Evolutionary conservation across 2,329 filamentous ascomycete species (phyloP).

Genomic region (Balansia obtecta): DNA sequence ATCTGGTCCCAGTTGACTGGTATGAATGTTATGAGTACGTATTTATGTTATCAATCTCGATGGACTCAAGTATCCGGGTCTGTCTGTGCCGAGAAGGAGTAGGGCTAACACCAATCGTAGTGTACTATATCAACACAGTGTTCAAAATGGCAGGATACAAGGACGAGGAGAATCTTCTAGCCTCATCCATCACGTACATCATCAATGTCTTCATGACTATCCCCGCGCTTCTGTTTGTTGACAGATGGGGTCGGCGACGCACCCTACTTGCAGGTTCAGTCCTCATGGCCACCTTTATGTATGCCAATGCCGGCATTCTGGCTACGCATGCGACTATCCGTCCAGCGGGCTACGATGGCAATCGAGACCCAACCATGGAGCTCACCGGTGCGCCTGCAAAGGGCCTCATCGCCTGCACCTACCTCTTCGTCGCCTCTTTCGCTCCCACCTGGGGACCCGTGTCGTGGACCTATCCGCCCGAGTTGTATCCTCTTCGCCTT

Average conservation of each 20-base stretch:
- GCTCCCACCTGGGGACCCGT: slow-evolving; percentile 36
- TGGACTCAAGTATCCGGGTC: background rate
- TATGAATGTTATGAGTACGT: slow-evolving; percentile 45
- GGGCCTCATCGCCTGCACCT: slow-evolving; percentile 52
- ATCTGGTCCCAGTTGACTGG: slow-evolving; percentile 45
- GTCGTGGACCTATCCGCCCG: slow-evolving; percentile 45
- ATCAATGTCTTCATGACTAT: slow-evolving; percentile 74
- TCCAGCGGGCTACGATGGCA: slow-evolving; percentile 31
- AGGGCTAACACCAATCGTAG: slow-evolving; percentile 11
- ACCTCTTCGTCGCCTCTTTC: slow-evolving; percentile 44
- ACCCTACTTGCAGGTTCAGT: slow-evolving; percentile 53
- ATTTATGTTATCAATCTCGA: background rate
- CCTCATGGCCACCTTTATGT: slow-evolving; percentile 52
- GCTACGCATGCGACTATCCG: slow-evolving; percentile 30
- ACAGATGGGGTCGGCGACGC: slow-evolving; percentile 62
- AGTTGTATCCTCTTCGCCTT: slow-evolving; percentile 35
- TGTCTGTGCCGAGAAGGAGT: background rate
- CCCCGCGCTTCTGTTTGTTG: slow-evolving; percentile 62
- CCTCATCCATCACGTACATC: slow-evolving; percentile 47
- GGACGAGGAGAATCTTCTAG: slow-evolving; percentile 37
- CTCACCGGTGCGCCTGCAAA: slow-evolving; percentile 34
- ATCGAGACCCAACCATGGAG: slow-evolving; percentile 35
- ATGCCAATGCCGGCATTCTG: slow-evolving; percentile 40
- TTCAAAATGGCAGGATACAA: slow-evolving; percentile 27
- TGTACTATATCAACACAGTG: slow-evolving; percentile 49